A percentile compares a stretch with the other conserved stretches of the same genome.
phyloP scores from a whole-genome alignment of 2,329 filamentous ascomycete species.

The Venturia asperata region DNA sequence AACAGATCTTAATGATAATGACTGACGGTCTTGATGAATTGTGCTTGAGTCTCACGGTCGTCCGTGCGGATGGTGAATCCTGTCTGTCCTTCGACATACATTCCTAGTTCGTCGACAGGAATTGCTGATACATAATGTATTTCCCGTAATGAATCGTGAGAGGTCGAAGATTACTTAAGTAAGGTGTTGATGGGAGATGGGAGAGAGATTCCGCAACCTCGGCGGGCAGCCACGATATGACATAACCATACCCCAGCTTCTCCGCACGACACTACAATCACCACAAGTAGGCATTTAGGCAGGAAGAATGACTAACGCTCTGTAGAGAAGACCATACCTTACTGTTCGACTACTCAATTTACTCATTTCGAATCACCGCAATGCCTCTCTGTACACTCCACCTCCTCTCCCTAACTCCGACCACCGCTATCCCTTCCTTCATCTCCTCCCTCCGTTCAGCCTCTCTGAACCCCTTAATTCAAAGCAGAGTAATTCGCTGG shows the following conservation, averaged over 20 bases:
- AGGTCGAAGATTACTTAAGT: no score
- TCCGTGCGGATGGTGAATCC: no score
- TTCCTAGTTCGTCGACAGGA: no score
- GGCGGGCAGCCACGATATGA: background rate
- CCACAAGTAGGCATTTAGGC: background rate
- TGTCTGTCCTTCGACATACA: no score
- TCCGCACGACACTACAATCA: background rate
- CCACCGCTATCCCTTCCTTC: slow-evolving; percentile 33
- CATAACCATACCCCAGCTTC: background rate
- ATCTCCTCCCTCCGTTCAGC: slow-evolving; percentile 33
- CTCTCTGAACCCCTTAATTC: slow-evolving; percentile 36
- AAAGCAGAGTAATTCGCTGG: slow-evolving; percentile 42
- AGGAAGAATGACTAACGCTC: slow-evolving; percentile 8
- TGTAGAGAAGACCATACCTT: background rate
- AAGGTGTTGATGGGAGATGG: no score
- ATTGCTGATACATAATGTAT: no score
- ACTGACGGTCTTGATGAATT: no score
- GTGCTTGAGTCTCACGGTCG: no score
- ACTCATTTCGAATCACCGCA: background rate
- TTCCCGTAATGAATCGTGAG: no score
- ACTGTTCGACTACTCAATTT: background rate
- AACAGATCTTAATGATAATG: no score
- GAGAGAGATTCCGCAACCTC: background rate
- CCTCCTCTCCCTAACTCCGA: slow-evolving; percentile 37
- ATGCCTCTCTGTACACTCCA: slow-evolving; percentile 47